phyloP scores from a whole-genome alignment of 768 basidiomycete species.

The Chalciporus sphaerocephalus region DNA sequence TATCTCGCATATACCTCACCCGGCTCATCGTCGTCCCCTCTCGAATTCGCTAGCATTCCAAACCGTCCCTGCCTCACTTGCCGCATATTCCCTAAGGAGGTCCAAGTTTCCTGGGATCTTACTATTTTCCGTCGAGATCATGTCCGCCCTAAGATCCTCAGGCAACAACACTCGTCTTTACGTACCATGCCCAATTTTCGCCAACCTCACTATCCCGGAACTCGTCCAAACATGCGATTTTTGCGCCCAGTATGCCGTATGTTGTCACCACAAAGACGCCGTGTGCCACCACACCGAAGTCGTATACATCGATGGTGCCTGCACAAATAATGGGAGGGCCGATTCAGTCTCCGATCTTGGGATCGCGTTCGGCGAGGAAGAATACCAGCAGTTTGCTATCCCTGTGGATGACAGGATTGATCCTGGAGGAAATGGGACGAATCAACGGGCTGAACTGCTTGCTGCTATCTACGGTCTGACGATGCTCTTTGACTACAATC shows the following conservation, averaged over 20 bases:
- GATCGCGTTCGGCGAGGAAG: not conserved
- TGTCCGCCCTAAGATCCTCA: not conserved
- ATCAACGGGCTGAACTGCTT: constrained; percentile 31
- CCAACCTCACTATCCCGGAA: not conserved
- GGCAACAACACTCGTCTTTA: not conserved
- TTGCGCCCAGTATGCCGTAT: constrained; percentile 1
- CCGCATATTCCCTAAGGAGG: no score
- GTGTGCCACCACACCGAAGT: constrained; percentile 20
- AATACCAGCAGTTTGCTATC: constrained; percentile 12
- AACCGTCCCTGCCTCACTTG: no score
- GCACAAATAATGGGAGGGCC: constrained; percentile 24
- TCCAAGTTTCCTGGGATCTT: no score
- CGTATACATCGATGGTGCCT: constrained; percentile 34
- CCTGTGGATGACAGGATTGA: constrained; percentile 23
- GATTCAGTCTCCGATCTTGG: constrained; percentile 12
- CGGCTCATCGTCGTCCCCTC: no score
- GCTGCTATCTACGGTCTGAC: constrained; percentile 25
- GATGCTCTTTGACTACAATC: not conserved
- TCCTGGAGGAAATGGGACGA: constrained; percentile 19
- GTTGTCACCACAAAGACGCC: not conserved
- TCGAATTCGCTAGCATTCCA: no score
- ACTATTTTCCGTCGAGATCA: no score
- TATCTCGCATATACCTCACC: no score
- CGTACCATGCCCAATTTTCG: not conserved
- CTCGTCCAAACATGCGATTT: constrained; percentile 1